These are phyloP conservation scores for Pseudogymnoascus destructans DNA, from an alignment of 2,329 filamentous ascomycete species.

Conservation along the genomic window DNA sequence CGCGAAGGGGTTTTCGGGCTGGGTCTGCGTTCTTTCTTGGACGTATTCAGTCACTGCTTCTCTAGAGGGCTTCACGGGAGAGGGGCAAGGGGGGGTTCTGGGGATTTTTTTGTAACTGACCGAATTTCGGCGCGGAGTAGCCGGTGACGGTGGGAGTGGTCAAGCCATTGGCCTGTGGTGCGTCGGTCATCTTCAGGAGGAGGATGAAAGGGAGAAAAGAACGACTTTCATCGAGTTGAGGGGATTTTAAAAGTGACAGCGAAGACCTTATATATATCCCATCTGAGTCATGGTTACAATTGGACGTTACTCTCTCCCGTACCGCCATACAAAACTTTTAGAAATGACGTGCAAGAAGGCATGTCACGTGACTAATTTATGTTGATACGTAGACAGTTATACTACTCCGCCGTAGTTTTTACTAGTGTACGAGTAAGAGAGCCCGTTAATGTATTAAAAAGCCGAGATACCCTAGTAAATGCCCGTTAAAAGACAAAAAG, in stretches of 20 bases:
- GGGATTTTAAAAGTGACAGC: constrained; percentile 1
- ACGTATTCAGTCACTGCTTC: constrained; percentile 42
- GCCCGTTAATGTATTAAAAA: background rate
- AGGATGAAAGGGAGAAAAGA: background rate
- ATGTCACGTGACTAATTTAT: background rate
- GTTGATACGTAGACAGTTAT: background rate
- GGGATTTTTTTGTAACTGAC: constrained; percentile 18
- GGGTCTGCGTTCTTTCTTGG: constrained; percentile 47
- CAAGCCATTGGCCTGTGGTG: constrained; percentile 1
- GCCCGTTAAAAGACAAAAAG: background rate
- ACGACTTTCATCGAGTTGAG: background rate
- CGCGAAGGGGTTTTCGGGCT: constrained; percentile 87
- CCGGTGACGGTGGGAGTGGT: background rate
- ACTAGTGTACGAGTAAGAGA: constrained; percentile 5
- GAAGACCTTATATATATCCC: background rate
- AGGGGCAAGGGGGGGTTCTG: background rate
- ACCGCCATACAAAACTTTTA: constrained; percentile 7
- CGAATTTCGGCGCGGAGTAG: constrained; percentile 14
- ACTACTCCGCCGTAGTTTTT: too few relatives aligned
- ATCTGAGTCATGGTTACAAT: constrained; percentile 1
- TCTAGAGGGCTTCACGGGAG: constrained; percentile 16
- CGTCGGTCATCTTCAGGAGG: constrained; percentile 3
- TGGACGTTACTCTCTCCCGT: background rate
- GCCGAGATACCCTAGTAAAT: background rate
- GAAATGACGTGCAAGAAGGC: constrained; percentile 2